Conservation (phyloP, 345 rosid species). For the Gossypioides kirkii region DNA sequence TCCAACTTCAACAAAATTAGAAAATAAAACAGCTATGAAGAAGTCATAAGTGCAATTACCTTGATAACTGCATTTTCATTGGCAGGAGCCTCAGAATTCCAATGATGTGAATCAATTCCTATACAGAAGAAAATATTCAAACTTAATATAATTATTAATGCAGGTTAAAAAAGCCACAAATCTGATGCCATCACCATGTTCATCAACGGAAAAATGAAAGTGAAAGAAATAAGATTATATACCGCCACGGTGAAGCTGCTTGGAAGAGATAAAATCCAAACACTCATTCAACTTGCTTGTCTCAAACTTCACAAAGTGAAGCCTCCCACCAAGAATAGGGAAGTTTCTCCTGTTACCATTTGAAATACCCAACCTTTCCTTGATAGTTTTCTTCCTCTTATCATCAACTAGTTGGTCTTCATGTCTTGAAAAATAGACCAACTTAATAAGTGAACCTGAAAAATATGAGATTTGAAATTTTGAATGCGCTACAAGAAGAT, state of each 20-base stretch:
- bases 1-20: neutral
- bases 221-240: slow-evolving; percentile 15
- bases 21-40: neutral
- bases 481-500: neutral
- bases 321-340: slow-evolving; percentile 97
- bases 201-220: neutral
- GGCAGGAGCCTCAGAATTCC: slow-evolving; percentile 38
- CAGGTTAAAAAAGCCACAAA: neutral
- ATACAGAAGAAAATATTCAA: neutral
- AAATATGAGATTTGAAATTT: slow-evolving; percentile 10
- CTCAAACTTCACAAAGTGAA: slow-evolving; percentile 95
- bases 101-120: slow-evolving; percentile 45
- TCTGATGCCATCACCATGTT: neutral
- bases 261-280: slow-evolving; percentile 86
- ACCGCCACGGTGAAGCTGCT: slow-evolving; percentile 89
- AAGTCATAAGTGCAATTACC: slow-evolving; percentile 26
- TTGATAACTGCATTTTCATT: slow-evolving; percentile 47
- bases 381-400: slow-evolving; percentile 62
- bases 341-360: slow-evolving; percentile 84
- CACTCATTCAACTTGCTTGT: slow-evolving; percentile 85
- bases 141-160: neutral
- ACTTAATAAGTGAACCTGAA: slow-evolving; percentile 92
- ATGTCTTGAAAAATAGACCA: slow-evolving; percentile 96
- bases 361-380: slow-evolving; percentile 70
- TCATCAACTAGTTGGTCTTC: slow-evolving; percentile 59